These are phyloP conservation scores for Lepiota venenata DNA, from an alignment of 768 basidiomycete genomes.

Conservation along the genomic window DNA sequence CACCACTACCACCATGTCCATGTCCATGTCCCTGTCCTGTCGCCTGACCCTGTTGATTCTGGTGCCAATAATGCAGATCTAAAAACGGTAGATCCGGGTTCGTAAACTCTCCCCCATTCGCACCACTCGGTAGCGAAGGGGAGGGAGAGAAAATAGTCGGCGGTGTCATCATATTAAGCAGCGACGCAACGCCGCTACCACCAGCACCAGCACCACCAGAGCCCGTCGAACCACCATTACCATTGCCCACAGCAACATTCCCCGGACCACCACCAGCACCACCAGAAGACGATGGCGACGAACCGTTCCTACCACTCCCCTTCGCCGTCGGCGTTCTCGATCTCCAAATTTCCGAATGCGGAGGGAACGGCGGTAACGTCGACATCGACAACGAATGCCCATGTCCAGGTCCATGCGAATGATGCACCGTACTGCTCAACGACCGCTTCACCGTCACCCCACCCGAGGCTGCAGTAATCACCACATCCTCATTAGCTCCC, in stretches of 20 bases:
- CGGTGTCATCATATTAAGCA: background rate
- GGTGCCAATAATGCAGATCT: conserved; percentile 56
- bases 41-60: background rate
- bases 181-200: background rate
- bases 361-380: conserved; percentile 8
- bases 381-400: conserved; percentile 12
- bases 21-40: conserved; percentile 7
- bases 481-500: background rate
- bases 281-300: background rate
- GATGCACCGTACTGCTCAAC: conserved; percentile 12
- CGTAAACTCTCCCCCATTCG: conserved; percentile 2
- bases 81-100: conserved; percentile 57
- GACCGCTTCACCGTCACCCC: conserved; percentile 3
- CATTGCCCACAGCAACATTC: background rate
- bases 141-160: background rate
- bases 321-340: conserved; percentile 6
- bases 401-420: conserved; percentile 10
- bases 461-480: background rate
- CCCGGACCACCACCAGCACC: background rate
- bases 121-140: background rate
- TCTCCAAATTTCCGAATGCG: conserved; percentile 12
- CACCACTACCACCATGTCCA: background rate
- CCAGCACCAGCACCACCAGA: background rate
- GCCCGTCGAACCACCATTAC: background rate
- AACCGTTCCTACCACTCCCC: background rate